phyloP scores from a whole-genome alignment of 495 filamentous ascomycete genomes.

The Neurospora pannonica region DNA sequence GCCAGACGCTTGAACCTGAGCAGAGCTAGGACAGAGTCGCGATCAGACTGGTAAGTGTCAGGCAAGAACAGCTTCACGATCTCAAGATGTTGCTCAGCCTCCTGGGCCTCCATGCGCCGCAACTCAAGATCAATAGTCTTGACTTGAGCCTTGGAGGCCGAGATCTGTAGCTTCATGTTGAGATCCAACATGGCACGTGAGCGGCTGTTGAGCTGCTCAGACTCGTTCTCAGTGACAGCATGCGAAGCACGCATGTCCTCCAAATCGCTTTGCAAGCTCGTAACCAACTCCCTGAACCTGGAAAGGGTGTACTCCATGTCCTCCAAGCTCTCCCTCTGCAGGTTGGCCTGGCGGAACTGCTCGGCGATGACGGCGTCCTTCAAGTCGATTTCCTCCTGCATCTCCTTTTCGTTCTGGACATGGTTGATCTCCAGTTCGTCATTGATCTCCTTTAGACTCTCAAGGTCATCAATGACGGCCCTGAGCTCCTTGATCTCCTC shows the following conservation, averaged over 20 bases:
- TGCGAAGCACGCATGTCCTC: conserved; percentile 87
- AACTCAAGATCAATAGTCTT: conserved; percentile 92
- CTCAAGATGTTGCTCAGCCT: conserved; percentile 76
- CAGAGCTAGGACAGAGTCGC: conserved; percentile 74
- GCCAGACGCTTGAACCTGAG: conserved; percentile 79
- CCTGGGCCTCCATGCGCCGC: conserved; percentile 76
- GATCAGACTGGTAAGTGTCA: conserved; percentile 68
- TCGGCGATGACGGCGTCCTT: conserved; percentile 70
- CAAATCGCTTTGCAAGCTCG: conserved; percentile 74
- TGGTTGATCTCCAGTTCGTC: conserved; percentile 93
- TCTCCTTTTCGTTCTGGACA: conserved; percentile 82
- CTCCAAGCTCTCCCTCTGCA: conserved; percentile 67
- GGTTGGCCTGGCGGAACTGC: conserved; percentile 51
- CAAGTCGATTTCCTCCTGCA: conserved; percentile 86
- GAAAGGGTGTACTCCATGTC: conserved; percentile 85
- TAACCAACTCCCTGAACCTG: conserved; percentile 80
- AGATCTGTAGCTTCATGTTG: conserved; percentile 84
- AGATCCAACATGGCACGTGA: conserved; percentile 93
- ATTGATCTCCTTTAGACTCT: conserved; percentile 79
- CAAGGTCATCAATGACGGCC: conserved; percentile 71
- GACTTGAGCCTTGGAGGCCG: conserved; percentile 79
- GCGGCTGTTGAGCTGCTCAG: conserved; percentile 72
- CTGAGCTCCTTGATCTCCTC: conserved; percentile 78
- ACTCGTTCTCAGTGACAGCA: conserved; percentile 84
- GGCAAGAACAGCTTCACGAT: conserved; percentile 86